A percentile compares a stretch with the other conserved stretches of the same genome.
Evolutionary conservation across 2,329 filamentous ascomycete species (phyloP).

Genomic region (Orbilia brochopaga): DNA sequence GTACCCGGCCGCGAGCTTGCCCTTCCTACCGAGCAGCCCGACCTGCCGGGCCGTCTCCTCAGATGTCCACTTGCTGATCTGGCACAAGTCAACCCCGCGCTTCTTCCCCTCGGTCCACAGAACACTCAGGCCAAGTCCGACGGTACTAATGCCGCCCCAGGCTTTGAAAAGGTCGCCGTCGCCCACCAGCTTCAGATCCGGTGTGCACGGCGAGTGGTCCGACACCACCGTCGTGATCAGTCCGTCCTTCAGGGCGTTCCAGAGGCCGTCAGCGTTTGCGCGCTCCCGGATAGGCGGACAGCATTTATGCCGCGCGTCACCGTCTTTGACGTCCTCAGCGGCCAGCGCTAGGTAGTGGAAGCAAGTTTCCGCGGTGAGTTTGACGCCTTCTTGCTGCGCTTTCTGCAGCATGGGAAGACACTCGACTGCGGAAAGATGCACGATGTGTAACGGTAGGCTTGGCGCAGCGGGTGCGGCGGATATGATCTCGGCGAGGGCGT

Average conservation of each 20-base stretch:
- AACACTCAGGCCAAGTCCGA: constrained; percentile 89
- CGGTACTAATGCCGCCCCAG: constrained; percentile 94
- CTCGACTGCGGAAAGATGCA: constrained; percentile 87
- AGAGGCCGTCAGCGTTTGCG: constrained; percentile 81
- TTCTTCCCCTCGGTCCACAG: constrained; percentile 77
- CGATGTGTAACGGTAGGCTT: constrained; percentile 84
- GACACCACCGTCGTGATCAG: constrained; percentile 91
- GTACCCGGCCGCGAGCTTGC: constrained; percentile 77
- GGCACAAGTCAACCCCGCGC: constrained; percentile 68
- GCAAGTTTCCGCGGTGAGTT: constrained; percentile 92
- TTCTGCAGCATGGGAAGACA: constrained; percentile 79
- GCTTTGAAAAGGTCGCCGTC: constrained; percentile 90
- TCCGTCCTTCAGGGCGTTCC: constrained; percentile 80
- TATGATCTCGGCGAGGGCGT: constrained; percentile 84
- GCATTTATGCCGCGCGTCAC: constrained; percentile 92
- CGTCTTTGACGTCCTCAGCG: constrained; percentile 78
- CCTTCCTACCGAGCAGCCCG: constrained; percentile 79
- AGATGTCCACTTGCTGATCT: constrained; percentile 85
- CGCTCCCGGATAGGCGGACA: constrained; percentile 87
- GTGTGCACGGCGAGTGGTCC: constrained; percentile 95
- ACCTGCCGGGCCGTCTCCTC: constrained; percentile 87
- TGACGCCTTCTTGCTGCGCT: constrained; percentile 74
- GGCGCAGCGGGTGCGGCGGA: constrained; percentile 80
- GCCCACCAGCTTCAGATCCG: constrained; percentile 77
- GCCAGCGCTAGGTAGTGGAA: constrained; percentile 91